A percentile compares a stretch with the other conserved stretches of the same genome.
Evolutionary conservation across 495 filamentous ascomycete species (phyloP).

Genomic region (Tuber melanosporum): DNA sequence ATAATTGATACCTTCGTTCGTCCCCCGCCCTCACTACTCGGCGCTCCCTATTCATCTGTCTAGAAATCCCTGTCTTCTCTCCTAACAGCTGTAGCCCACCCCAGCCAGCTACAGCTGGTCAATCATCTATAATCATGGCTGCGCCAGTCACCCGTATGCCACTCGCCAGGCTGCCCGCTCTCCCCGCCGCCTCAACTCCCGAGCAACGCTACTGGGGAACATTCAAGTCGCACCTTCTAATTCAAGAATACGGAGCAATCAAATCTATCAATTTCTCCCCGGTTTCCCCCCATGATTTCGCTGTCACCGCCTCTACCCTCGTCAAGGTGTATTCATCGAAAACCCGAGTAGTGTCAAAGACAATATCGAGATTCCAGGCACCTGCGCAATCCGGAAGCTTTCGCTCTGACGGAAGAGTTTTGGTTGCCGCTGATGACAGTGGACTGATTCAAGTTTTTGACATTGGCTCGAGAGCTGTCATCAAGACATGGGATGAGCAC

Average conservation of each 20-base stretch:
- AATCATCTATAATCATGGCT: constrained; percentile 57
- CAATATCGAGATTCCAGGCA: constrained; percentile 85
- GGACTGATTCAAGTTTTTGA: constrained; percentile 94
- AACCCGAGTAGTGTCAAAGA: constrained; percentile 81
- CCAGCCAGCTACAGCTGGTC: constrained; percentile 15
- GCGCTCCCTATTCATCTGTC: background rate
- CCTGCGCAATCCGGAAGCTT: constrained; percentile 80
- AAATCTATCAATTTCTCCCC: constrained; percentile 80
- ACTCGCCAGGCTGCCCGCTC: constrained; percentile 72
- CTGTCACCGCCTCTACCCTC: constrained; percentile 81
- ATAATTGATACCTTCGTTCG: background rate
- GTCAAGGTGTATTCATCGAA: constrained; percentile 88
- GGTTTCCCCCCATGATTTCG: constrained; percentile 67
- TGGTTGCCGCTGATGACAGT: constrained; percentile 84
- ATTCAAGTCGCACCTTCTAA: constrained; percentile 78
- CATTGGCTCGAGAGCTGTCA: constrained; percentile 73
- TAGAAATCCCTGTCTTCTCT: background rate
- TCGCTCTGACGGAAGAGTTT: constrained; percentile 75
- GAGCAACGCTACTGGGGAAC: constrained; percentile 93
- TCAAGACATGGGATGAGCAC: constrained; percentile 94
- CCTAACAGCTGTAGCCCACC: background rate
- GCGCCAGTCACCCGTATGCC: constrained; percentile 75
- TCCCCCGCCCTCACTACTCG: background rate
- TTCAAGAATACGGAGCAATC: constrained; percentile 79
- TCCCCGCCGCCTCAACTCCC: constrained; percentile 62